These are phyloP conservation scores for Ascomycota sp. DNA, from an alignment of 2,329 filamentous ascomycete genomes.

Conservation along the genomic window DNA sequence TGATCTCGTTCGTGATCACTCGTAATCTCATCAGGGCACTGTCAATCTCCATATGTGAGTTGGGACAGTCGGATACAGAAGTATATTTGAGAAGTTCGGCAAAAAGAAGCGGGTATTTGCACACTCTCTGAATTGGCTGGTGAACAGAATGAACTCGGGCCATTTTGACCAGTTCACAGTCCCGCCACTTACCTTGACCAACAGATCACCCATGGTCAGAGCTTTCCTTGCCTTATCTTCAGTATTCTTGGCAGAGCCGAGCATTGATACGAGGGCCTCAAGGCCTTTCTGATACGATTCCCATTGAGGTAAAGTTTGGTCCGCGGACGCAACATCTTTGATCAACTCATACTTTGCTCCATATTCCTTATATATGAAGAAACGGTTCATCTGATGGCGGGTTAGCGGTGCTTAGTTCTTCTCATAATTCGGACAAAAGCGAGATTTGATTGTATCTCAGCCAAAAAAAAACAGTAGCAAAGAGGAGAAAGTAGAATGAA, in stretches of 20 bases:
- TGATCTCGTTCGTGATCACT: conserved; percentile 60
- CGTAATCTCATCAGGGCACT: conserved; percentile 51
- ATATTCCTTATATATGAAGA: conserved; percentile 82
- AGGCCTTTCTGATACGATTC: conserved; percentile 66
- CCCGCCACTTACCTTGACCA: conserved; percentile 52
- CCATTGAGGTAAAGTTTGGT: conserved; percentile 53
- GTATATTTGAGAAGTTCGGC: conserved; percentile 67
- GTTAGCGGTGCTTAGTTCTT: neutral
- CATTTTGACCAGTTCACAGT: no score
- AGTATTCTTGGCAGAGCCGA: conserved; percentile 48
- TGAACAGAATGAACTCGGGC: neutral
- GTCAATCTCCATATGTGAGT: conserved; percentile 61
- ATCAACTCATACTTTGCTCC: conserved; percentile 72
- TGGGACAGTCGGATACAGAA: conserved; percentile 66
- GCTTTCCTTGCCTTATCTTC: conserved; percentile 49
- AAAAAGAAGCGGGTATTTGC: conserved; percentile 78
- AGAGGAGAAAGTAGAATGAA: neutral
- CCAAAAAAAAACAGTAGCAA: neutral
- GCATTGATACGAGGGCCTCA: conserved; percentile 57
- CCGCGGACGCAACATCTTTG: conserved; percentile 50
- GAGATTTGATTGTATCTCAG: no score
- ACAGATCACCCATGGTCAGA: conserved; percentile 62
- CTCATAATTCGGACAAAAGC: neutral
- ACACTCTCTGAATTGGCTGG: conserved; percentile 79
- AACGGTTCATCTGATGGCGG: conserved; percentile 45